Conservation (phyloP, 495 filamentous ascomycete species). For the Neurospora discreta region DNA sequence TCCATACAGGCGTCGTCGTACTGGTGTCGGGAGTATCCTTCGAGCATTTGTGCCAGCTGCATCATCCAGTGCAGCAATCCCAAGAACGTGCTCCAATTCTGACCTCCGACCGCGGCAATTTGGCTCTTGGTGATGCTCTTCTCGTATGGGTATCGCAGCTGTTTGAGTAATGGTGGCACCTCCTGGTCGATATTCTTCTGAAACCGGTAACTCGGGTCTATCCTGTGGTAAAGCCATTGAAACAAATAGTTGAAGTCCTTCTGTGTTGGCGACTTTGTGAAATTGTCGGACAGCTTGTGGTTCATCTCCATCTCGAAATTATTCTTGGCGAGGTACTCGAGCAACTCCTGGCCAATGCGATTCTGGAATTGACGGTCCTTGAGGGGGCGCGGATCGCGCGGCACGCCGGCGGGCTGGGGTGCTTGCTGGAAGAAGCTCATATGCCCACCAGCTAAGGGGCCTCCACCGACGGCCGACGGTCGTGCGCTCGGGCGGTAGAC, state of each 20-base stretch:
- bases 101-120: slow-evolving; percentile 84
- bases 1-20: slow-evolving; percentile 84
- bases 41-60: slow-evolving; percentile 87
- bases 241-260: slow-evolving; percentile 97
- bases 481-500: slow-evolving; percentile 56
- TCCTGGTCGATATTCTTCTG: slow-evolving; percentile 88
- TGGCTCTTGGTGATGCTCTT: slow-evolving; percentile 90
- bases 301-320: slow-evolving; percentile 98
- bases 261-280: slow-evolving; percentile 84
- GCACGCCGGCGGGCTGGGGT: slow-evolving; percentile 64
- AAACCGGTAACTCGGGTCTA: slow-evolving; percentile 87
- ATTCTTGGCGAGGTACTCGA: slow-evolving; percentile 81
- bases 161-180: slow-evolving; percentile 81
- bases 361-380: slow-evolving; percentile 68
- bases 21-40: slow-evolving; percentile 56
- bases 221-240: slow-evolving; percentile 91
- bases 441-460: slow-evolving; percentile 37
- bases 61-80: slow-evolving; percentile 98
- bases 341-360: slow-evolving; percentile 74
- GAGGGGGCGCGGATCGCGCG: slow-evolving; percentile 80
- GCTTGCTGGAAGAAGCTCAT: slow-evolving; percentile 89
- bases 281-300: slow-evolving; percentile 74
- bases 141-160: slow-evolving; percentile 88
- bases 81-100: slow-evolving; percentile 90
- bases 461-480: slow-evolving; percentile 41